Evolutionary conservation across 1,139 yeast species (phyloP), one percentile per base, ranked within the genome.

Genomic region (Suhomyces bribrorum): DNA sequence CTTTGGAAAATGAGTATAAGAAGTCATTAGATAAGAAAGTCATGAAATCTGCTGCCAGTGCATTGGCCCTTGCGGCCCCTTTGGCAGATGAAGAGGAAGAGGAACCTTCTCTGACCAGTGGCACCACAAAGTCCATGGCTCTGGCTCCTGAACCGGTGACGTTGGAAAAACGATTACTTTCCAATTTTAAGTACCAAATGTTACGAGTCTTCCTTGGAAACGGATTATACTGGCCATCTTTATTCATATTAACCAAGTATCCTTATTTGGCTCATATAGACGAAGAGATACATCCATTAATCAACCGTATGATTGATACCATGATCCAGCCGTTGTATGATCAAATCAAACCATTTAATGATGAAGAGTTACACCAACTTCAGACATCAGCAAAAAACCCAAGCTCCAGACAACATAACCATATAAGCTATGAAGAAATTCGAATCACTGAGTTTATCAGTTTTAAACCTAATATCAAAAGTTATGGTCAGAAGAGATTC

Each of bases 21-120:
- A 67, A 68, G 18, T 69, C 74, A 15, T 57, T 85, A 49, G 81
- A 82, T n/a, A 79, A 79, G 12, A 75, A 81, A 40, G 81, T 85
- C 0, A 70, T 74, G 49, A 69, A 73, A 45, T 85, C 94, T 0
- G 77, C 79, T 17, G 85, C 88, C 0, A 86, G 85, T 45, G 95
- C 96, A 0, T 64, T 90, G 37, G 94, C 97, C 0, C 60, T 88
- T 49, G 96, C 97, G 3, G 94, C 95, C 5, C 95, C 96, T 1
- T 66, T 90, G 33, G 71, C 75, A 5, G 83, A 81, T 35, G 95
- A 83, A 15, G 84, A 78, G 13, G 85, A 75, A 5, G 79, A 72
- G 6, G 56, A 44, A 9, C 45, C 36, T 5, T 16, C 36, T 6
- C 5, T 33, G 7, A 26, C 24, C 7, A 53, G 30, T 24, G 11